phyloP scores from a whole-genome alignment of 768 basidiomycete species.

The Mycena sanguinolenta region DNA sequence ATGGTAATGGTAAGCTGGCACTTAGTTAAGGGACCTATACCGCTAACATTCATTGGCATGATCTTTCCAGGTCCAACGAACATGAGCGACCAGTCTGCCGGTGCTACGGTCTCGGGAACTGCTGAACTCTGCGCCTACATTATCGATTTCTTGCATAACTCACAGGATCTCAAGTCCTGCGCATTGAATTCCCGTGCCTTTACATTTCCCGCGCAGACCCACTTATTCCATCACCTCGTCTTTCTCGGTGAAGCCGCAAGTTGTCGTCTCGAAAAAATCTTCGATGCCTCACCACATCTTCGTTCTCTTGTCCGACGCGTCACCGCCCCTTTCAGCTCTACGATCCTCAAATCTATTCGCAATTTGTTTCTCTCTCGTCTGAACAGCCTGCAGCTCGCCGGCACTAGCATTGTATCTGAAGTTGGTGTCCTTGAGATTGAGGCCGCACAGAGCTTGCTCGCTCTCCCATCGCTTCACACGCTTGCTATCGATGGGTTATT shows the following conservation, averaged over 20 bases:
- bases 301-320: not conserved
- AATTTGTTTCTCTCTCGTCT: not conserved
- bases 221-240: not conserved
- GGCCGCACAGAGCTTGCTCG: not conserved
- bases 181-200: constrained; percentile 43
- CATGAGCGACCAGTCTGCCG: not conserved
- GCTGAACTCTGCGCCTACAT: constrained; percentile 32
- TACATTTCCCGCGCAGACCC: not conserved
- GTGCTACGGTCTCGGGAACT: not conserved
- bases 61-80: too few relatives aligned
- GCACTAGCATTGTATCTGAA: not conserved
- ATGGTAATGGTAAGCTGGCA: too few relatives aligned
- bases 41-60: too few relatives aligned
- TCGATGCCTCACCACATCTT: not conserved
- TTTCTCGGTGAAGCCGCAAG: not conserved
- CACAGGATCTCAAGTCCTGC: constrained; percentile 41
- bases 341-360: not conserved
- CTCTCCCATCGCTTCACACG: constrained; percentile 5
- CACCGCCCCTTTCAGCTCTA: not conserved
- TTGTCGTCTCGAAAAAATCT: not conserved
- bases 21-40: too few relatives aligned
- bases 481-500: not conserved
- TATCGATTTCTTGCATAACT: constrained; percentile 46
- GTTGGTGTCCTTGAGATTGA: not conserved
- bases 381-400: not conserved